Evolutionary conservation across 1,284 basidiomycete species (phyloP), one percentile per base, ranked within the genome.

Genomic region (Trichosporon inkin): DNA sequence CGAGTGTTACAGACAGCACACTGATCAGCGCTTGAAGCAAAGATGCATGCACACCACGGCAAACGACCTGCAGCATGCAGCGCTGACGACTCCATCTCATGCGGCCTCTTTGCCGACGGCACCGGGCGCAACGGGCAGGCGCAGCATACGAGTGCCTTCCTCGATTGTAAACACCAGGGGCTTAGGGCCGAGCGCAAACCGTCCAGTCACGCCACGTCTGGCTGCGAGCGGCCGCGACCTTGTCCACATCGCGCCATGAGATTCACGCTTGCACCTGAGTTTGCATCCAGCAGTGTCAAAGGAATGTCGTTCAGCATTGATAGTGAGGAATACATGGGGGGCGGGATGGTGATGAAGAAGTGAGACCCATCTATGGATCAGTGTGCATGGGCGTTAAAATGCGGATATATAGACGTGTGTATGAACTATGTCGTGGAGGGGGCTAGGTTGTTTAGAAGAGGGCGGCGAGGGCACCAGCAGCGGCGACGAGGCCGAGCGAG

Each of bases 401-500:
- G 44, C 44, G 44, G 37, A 55, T 36, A 52, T 57, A 47, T 41
- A 38, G 28, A 53, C 36, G 52, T 40, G 57, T 56, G 34, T 57
- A 53, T 38, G 60, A 44, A 53, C 49, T 41, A 41, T 40, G 57
- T 52, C 37, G 44, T 20, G 22, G 36, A 19, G 39, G 37, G 56
- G 38, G 32, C 34, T 22, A 57, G 38, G 41, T 32, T 57, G 60
- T 61, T 69, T 69, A 72, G 61, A 71, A 49, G 57, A 60, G 52
- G 39, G 66, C 62, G 53, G 63, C 70, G 36, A 69, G 49, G 58
- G 65, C 63, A 58, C 67, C 69, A 56, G 64, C 67, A 60, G 62
- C 59, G 53, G 69, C 61, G 39, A 62, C 41, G 40, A 59, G 35
- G 53, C 52, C 61, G 36, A 62, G 38, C 57, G 63, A 62, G 52